Base-by-base conservation (phyloP, 2,329 filamentous ascomycete genomes). In the Talaromyces rugulosus region DNA sequence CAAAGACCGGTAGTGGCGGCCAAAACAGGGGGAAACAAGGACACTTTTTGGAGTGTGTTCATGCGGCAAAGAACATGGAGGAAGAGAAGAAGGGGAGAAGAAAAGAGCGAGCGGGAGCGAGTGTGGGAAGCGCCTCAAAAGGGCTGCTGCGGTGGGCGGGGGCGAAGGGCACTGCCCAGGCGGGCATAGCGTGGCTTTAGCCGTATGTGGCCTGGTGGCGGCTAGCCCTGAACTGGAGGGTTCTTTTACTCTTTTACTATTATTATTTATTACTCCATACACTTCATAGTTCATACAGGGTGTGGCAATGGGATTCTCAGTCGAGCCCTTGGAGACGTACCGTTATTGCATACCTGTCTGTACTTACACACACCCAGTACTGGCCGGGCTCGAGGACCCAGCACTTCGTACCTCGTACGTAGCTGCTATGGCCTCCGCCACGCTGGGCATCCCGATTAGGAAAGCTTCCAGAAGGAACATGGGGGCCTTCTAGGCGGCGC, bases 1-100 rank as follows among this genome's bases (percentile, higher is more conserved):
- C 75, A 76, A 76, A 71, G 70, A 75, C 74, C 75, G 75, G 74
- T 75, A 76, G 74, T 77, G 75, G 75, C 75, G 75, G 74, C 75
- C 75, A 77, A 74, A 70, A 71, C 61, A 66, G 68, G 66, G 70
- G 70, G 70, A 70, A 67, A 70, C 66, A 70, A 66, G 66, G 65
- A 60, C 56, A 63, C 47, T 58, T 64, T 63, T 52, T 59, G 51
- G 58, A 40, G 31, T 23, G 60, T 56, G 60, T 51, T 62, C 61
- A 62, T 59, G 52, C 57, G 27, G 52, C 40, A 50, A 67, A 66
- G 59, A 51, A 62, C 62, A 65, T 59, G 66, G 56, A 59, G 61
- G 56, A 59, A 60, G 7, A 54, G 62, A 52, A 59, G 40, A 60
- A 64, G 57, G 61, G 61, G 53, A 63, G 44, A 56, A 59, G 53